Conservation (phyloP, 495 filamentous ascomycete genomes). For the Talaromyces borbonicus region DNA sequence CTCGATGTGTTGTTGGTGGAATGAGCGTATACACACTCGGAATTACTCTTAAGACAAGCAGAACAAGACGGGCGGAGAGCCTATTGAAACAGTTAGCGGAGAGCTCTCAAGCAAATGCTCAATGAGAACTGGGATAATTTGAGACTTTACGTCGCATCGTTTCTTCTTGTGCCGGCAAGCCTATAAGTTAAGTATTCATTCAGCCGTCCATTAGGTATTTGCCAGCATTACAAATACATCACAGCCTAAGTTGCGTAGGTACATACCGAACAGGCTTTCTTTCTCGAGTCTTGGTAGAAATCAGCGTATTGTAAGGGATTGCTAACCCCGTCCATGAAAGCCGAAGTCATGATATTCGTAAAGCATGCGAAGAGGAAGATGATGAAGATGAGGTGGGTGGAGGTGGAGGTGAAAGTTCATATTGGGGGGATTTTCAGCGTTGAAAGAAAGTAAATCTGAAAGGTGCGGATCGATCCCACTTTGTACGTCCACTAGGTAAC, state of each 20-base stretch:
- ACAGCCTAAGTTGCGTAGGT: background rate
- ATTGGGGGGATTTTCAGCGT: too few species aligned
- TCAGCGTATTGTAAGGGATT: background rate
- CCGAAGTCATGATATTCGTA: background rate
- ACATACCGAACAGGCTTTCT: conserved; percentile 4
- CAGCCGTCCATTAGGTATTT: background rate
- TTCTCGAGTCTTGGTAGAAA: conserved; percentile 1
- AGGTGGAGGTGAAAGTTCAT: too few species aligned
- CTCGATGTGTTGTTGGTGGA: background rate
- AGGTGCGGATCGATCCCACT: too few species aligned
- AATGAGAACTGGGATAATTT: background rate
- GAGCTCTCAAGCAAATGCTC: background rate
- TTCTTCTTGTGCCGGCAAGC: conserved; percentile 2
- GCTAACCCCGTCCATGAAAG: background rate
- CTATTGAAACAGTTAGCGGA: background rate
- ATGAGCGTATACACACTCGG: conserved; percentile 2
- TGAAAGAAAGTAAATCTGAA: too few species aligned
- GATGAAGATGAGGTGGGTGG: too few species aligned
- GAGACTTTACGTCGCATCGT: background rate
- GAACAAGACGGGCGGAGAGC: conserved; percentile 1
- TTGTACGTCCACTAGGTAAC: too few species aligned
- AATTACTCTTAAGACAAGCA: background rate
- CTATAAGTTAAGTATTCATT: background rate
- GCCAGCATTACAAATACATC: background rate
- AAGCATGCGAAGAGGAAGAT: too few species aligned